Base-by-base conservation (phyloP, 495 filamentous ascomycete genomes). In the Penicillium goetzii region DNA sequence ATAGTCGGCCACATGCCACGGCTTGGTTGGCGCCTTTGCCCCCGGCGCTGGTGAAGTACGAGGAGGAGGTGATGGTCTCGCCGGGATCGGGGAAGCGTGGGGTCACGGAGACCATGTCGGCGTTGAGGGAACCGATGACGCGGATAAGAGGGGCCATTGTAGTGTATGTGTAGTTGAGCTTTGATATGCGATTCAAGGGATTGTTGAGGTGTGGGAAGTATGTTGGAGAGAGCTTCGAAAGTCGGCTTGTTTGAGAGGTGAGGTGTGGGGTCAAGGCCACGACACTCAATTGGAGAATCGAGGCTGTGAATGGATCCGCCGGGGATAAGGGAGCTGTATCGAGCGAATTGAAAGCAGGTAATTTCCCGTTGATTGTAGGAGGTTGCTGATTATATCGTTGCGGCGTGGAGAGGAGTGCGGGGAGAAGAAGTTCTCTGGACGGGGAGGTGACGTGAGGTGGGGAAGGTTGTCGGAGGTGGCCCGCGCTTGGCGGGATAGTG, bases 1-100 rank as follows among this genome's bases (percentile, higher is more conserved):
- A 88, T 12, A 90, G 77, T 1, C 90, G 83, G 0, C 83, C 84
- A 68, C 84, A 87, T 8, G 94, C 94, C 45, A 97, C 90, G 50
- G 92, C 92, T 78, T 98, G 95, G 81, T 99, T 99, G 36, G 92
- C 92, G 63, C 95, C 95, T 78, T 99, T 99, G 45, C 95, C 95
- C 58, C 95, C 95, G 15, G 88, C 86, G 53, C 89, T 93, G 45
- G 86, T 90, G 71, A 84, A 81, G 81, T 95, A 96, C 7, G 86
- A 85, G 58, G 79, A 82, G n/a, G 92, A 82, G 3, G 89, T 93
- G 41, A 99, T 84, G 4, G 95, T 99, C 70, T 99, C 95, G 61
- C 95, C 95, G 4, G 89, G 84, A 0, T 79, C 74, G 3, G 95
- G 95, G 61, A 97, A 83, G 41, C 95, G 92, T 0, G 91, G 83